A percentile compares a stretch with the other conserved stretches of the same genome.
Evolutionary conservation across 208 protist species (phyloP).

Genomic region (Angomonas deanei): DNA sequence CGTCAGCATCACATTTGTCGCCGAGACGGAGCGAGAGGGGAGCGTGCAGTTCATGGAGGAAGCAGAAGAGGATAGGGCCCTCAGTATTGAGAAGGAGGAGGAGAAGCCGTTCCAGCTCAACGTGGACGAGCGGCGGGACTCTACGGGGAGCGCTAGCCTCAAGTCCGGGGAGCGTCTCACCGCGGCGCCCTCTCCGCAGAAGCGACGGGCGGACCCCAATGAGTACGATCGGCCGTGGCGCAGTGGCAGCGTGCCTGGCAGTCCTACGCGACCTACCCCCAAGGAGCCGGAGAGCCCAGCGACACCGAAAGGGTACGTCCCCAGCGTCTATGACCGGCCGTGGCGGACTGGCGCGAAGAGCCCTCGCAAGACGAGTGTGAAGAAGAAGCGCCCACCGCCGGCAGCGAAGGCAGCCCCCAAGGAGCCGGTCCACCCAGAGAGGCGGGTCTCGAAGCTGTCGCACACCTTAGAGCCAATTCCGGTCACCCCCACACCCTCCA

Average conservation of each 20-base stretch:
- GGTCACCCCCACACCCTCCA: neutral
- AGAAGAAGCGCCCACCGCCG: neutral
- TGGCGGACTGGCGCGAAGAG: neutral
- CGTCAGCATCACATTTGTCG: too few species aligned
- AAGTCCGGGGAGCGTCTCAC: neutral
- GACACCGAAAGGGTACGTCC: too few species aligned
- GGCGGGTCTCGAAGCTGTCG: neutral
- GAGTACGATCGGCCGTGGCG: slow-evolving; percentile 3
- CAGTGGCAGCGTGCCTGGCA: neutral
- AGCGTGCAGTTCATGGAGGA: too few species aligned
- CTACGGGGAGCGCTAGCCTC: too few species aligned
- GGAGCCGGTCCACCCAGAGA: neutral
- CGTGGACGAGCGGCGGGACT: neutral
- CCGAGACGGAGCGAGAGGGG: too few species aligned
- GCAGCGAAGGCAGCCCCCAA: neutral
- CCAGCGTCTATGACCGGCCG: slow-evolving; percentile 5
- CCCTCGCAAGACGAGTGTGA: slow-evolving; percentile 1
- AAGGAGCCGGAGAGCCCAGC: too few species aligned
- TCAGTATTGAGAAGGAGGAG: neutral
- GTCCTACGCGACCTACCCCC: too few species aligned
- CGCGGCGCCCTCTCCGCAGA: neutral
- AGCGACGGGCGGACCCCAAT: slow-evolving; percentile 1
- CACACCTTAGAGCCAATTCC: neutral
- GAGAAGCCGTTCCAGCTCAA: neutral
- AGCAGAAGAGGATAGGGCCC: neutral